Evolutionary conservation across 495 filamentous ascomycete genomes (phyloP), one percentile per base, ranked within the genome.

Genomic region (Annulohypoxylon stygium): DNA sequence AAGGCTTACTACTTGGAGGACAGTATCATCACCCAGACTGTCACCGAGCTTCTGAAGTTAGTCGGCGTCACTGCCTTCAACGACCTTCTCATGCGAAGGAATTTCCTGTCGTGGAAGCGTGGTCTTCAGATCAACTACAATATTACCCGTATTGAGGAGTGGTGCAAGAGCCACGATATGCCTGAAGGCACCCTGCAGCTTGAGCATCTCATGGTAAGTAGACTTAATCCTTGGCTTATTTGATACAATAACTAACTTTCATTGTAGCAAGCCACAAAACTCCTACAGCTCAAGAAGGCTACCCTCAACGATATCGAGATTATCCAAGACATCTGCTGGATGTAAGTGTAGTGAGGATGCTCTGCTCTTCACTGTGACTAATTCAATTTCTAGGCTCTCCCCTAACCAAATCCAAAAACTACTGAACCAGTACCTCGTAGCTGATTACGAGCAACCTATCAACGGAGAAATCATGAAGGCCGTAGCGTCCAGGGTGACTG

Each of bases 401-500:
- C 95, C 97, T 16, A 98, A 97, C 80, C 97, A 99, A 80, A 99
- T 99, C 62, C 97, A 99, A 78, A 99, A 99, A 83, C 88, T 99
- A 11, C 85, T 99, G 69, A 99, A 99, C 81, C 97, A 98, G 78
- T 99, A 99, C 77, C 90, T 99, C 47, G 95, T 98, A 20, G 97
- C 97, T 20, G 97, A 99, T 83, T 99, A 99, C 80, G 97, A 99
- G 81, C 95, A 98, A 81, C 97, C 97, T 36, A 99, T 99, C 81
- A 98, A 99, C 70, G 95, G 95, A 77, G 97, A 99, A 76, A 99
- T 99, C 78, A 98, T 99, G 97, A 98, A 98, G 83, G 97, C 97
- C 14, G 97, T 99, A 41, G 97, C 97, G 7, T 97, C 93, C 33
- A 88, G 95, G 54, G 97, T 99, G 47, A 98, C 95, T 1, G 97